Conservation (phyloP, 1,284 basidiomycete species). For the Pseudomicrostroma phylloplanum region DNA sequence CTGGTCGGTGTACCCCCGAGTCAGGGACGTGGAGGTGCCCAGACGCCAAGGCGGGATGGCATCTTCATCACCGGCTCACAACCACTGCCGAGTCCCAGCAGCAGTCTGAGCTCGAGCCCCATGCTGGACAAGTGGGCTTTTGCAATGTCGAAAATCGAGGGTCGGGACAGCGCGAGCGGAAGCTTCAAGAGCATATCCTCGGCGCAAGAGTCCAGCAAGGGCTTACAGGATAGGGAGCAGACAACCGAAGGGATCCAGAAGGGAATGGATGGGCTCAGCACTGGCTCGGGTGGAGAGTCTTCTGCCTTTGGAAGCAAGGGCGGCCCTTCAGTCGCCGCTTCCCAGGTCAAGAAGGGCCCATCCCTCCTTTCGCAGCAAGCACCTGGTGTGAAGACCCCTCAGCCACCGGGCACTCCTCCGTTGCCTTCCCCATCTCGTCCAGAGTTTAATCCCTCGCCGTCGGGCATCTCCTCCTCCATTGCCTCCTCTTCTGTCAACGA, state of each 20-base stretch:
- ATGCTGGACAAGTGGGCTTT: constrained; percentile 88
- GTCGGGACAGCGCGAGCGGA: constrained; percentile 29
- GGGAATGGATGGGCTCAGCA: constrained; percentile 63
- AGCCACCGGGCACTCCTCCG: neutral
- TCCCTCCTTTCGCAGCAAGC: constrained; percentile 76
- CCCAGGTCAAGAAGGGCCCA: constrained; percentile 57
- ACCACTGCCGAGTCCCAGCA: constrained; percentile 74
- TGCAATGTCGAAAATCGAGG: constrained; percentile 68
- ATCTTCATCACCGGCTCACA: constrained; percentile 88
- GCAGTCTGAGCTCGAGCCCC: constrained; percentile 65
- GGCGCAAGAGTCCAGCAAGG: constrained; percentile 11
- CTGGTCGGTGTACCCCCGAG: constrained; percentile 91
- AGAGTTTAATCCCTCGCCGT: constrained; percentile 11
- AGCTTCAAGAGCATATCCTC: constrained; percentile 29
- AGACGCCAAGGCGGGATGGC: constrained; percentile 83
- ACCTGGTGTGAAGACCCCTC: constrained; percentile 17
- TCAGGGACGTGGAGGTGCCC: constrained; percentile 90
- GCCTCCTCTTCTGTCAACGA: constrained; percentile 41
- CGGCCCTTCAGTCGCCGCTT: constrained; percentile 49
- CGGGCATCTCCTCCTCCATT: constrained; percentile 15
- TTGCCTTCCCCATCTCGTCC: neutral
- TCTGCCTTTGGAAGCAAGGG: constrained; percentile 59
- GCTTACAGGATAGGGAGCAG: constrained; percentile 47
- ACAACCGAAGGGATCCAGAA: constrained; percentile 58
- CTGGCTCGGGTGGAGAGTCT: constrained; percentile 53